Evolutionary conservation across 805 yeast genomes (phyloP), one percentile per base, ranked within the genome.

Genomic region (Starmerella riodocensis): DNA sequence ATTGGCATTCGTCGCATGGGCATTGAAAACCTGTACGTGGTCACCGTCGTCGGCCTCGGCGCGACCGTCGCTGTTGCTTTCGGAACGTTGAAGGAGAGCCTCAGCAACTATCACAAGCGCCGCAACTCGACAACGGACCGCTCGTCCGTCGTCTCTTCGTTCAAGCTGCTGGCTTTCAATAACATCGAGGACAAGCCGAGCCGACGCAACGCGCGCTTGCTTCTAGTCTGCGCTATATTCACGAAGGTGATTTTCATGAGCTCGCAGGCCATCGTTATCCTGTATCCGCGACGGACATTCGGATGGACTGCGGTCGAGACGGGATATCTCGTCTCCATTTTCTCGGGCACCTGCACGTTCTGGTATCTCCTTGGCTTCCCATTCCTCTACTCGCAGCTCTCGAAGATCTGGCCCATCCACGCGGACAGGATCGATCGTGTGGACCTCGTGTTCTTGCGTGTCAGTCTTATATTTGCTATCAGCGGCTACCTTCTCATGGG

Each of bases 271-370:
- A 44, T 52, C 12, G 34, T 51, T 25, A 21, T 54, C 20, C 43
- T 56, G 17, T 57, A 53, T 32, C 56, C 60, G 16, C 52, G 54
- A 40, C 47, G 50, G 34, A 32, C 36, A 37, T 57, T 56, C 38
- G 48, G 48, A 13, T 57, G 61, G 61, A 46, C 59, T 2, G 58
- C 58, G 8, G 45, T 57, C 6, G 56, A 57, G 41, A 30, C 51
- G 2, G 61, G 61, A 9, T 57, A 57, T 36, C 42, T 54, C 6
- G 46, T 53, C n/a, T 52, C 60, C 2, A 37, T 50, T 1, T 52
- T 54, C 39, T 51, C 54, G 3, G 16, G 46, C 6, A 45, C 48
- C 23, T 45, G 61, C 16, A 52, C 55, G 7, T 18, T 53, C n/a
- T 48, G 56, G 45, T 50, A 52, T 32, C 32, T 54, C 6, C 26